Percentiles rank a stretch among this genome's conserved stretches.
These are phyloP conservation scores for Vitis cinerea DNA, from an alignment of 164 flowering plant genomes.

Conservation along the genomic window DNA sequence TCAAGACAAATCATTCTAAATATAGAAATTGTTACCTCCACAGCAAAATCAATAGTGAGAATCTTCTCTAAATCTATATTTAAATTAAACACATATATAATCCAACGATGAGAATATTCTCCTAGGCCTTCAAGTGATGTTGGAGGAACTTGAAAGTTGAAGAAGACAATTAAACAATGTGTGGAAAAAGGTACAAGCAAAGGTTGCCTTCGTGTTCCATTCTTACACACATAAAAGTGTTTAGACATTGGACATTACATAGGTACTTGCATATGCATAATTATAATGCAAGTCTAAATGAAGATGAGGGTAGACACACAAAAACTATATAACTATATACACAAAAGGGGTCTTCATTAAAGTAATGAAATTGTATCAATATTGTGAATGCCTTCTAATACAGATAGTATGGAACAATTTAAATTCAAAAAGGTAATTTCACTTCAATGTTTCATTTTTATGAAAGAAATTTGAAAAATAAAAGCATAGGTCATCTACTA, in stretches of 20 bases:
- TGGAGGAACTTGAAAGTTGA: slow-evolving; percentile 57
- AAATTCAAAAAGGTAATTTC: too few species aligned
- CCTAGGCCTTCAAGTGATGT: slow-evolving; percentile 89
- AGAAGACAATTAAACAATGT: slow-evolving; percentile 72
- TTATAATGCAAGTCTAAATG: background rate
- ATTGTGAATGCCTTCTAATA: too few species aligned
- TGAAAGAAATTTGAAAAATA: background rate
- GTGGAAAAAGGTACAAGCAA: slow-evolving; percentile 88
- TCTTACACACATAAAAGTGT: slow-evolving; percentile 39
- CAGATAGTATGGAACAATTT: background rate
- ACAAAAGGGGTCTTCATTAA: too few species aligned
- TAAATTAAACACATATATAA: slow-evolving; percentile 85
- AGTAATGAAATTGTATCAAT: too few species aligned
- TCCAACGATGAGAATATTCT: slow-evolving; percentile 94
- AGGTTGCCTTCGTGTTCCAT: slow-evolving; percentile 98
- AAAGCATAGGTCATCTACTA: too few species aligned
- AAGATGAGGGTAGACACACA: background rate
- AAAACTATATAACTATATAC: too few species aligned
- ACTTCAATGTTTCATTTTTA: background rate
- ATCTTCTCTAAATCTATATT: slow-evolving; percentile 82
- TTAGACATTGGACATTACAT: background rate
- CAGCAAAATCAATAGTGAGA: too few species aligned
- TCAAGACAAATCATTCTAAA: too few species aligned
- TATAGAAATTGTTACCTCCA: too few species aligned
- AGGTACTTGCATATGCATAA: background rate